Percentiles rank a stretch among this genome's conserved stretches.
Evolutionary conservation across 2,329 filamentous ascomycete genomes (phyloP).

Genomic region (Leptographium wingfieldii): DNA sequence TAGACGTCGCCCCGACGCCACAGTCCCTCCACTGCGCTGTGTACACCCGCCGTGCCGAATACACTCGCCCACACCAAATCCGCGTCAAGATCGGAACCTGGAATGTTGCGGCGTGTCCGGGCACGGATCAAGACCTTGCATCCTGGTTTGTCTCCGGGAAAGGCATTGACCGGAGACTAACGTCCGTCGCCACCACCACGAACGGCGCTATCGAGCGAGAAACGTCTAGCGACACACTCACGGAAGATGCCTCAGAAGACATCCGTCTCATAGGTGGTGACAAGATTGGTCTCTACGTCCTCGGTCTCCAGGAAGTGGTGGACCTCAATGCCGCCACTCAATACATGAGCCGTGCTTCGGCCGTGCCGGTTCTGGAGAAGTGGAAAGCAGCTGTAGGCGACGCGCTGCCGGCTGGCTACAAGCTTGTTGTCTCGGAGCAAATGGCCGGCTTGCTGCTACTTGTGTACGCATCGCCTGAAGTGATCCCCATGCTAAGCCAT

Average conservation of each 20-base stretch:
- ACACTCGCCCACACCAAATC: conserved; percentile 59
- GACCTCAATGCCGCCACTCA: conserved; percentile 71
- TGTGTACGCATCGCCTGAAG: conserved; percentile 69
- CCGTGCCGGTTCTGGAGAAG: conserved; percentile 44
- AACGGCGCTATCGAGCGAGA: conserved; percentile 27
- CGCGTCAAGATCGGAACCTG: conserved; percentile 86
- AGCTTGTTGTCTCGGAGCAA: conserved; percentile 67
- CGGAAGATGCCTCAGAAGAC: conserved; percentile 14
- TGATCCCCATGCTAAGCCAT: conserved; percentile 63
- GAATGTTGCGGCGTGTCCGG: conserved; percentile 81
- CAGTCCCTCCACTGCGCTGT: conserved; percentile 53
- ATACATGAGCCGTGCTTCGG: conserved; percentile 54
- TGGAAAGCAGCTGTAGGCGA: conserved; percentile 70
- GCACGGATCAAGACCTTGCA: conserved; percentile 76
- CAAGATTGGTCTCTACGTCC: conserved; percentile 76
- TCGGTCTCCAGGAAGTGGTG: conserved; percentile 86
- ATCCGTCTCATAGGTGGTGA: conserved; percentile 42
- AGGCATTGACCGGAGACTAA: conserved; percentile 52
- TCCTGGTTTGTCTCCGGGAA: conserved; percentile 78
- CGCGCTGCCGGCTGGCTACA: conserved; percentile 65
- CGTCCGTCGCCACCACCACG: conserved; percentile 35
- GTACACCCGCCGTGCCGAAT: conserved; percentile 64
- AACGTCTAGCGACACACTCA: conserved; percentile 31
- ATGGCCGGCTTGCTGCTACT: conserved; percentile 75
- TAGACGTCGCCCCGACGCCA: conserved; percentile 32